phyloP scores from a whole-genome alignment of 139 green algal genomes.

The Nannochloris sp. region DNA sequence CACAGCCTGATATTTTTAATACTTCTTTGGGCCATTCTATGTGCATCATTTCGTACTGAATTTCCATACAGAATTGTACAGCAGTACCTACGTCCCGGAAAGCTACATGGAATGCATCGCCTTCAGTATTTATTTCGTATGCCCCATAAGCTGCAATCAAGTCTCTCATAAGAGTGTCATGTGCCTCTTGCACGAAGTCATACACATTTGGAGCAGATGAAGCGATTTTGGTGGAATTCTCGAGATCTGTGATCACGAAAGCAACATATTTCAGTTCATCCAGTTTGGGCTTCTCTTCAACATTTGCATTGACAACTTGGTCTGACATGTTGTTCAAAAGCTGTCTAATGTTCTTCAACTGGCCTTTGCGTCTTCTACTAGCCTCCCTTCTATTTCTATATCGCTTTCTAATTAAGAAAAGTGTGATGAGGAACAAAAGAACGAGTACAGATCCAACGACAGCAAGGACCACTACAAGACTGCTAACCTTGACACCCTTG shows the following conservation, averaged over 20 bases:
- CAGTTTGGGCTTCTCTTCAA: conserved; percentile 18
- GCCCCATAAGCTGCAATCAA: conserved; percentile 48
- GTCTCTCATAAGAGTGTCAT: conserved; percentile 69
- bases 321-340: conserved; percentile 38
- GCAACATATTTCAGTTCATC: conserved; percentile 35
- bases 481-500: background rate
- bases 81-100: conserved; percentile 49
- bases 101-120: conserved; percentile 66
- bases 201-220: conserved; percentile 34
- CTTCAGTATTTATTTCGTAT: conserved; percentile 70
- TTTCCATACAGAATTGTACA: conserved; percentile 60
- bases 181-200: conserved; percentile 57
- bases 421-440: conserved; percentile 8
- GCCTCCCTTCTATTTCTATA: conserved; percentile 12
- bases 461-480: background rate
- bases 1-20: conserved; percentile 52
- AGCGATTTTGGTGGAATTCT: conserved; percentile 47
- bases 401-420: conserved; percentile 3
- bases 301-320: conserved; percentile 7
- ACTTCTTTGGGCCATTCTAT: conserved; percentile 52
- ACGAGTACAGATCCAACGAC: background rate
- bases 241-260: conserved; percentile 62
- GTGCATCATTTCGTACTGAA: conserved; percentile 69
- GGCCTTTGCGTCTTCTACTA: conserved; percentile 14
- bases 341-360: conserved; percentile 43